Base-by-base conservation (phyloP, 2,329 filamentous ascomycete genomes). In the Colletotrichum orchidophilum region DNA sequence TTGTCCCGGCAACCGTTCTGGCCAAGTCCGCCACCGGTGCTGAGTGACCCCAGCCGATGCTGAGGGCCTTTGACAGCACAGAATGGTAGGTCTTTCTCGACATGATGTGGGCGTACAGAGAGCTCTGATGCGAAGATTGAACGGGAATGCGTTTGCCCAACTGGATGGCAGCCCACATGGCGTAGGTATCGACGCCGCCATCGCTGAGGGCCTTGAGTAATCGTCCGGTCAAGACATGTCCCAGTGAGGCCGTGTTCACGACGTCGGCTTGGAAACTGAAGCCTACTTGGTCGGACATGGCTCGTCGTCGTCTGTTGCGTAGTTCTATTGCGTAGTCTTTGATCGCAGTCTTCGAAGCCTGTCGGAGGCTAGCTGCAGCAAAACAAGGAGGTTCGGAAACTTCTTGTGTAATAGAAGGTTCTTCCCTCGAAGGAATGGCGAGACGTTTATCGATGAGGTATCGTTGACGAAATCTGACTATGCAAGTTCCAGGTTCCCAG, bases 181-280 rank as follows among this genome's bases (percentile, higher is more conserved):
- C 53, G 2, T 64, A 64, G 0, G 60, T 59, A 1, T 69, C 31
- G 24, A 69, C 60, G 2, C 52, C 31, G 5, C 52, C 60, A n/a
- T 69, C 66, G 13, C 66, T 64, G 3, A 69, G 29, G 1, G 60
- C 53, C 31, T 69, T 64, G 12, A 64, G 13, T 0, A 69, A 29
- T 12, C 59, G 29, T 0, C 60, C 52, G 0, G 66, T 64, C 1
- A 69, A 53, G 12, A 64, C 55, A 26, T 63, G 59, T 3, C 50
- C 9, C 2, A 67, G 50, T 0, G 65, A 67, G 3, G n/a, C 57
- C 1, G 39, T 54, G 18, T 55, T 57, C 26, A 67, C 65, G 15
- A 67, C 58, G 12, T 63, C 50, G 1, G 27, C 35, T 35, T 67
- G 65, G 15, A 63, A 63, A 18, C 27, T 5, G 39, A 67, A 67